Percentiles rank a stretch among this genome's conserved stretches.
phyloP scores from a whole-genome alignment of 2,329 filamentous ascomycete species.

The Alternaria gaisen region DNA sequence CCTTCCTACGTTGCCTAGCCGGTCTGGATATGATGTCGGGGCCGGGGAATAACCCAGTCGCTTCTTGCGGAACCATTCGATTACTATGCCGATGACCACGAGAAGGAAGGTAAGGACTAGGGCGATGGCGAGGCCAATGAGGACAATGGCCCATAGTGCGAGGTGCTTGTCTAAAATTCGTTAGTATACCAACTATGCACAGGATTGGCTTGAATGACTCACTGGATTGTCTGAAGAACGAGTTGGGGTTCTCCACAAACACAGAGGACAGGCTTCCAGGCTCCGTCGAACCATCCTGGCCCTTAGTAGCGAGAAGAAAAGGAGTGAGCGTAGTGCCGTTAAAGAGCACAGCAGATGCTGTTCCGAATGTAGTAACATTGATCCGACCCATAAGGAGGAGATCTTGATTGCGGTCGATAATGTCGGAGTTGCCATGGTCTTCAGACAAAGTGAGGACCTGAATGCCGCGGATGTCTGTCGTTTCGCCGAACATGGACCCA shows the following conservation, averaged over 20 bases:
- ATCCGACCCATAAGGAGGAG: slow-evolving; percentile 88
- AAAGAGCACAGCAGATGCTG: slow-evolving; percentile 85
- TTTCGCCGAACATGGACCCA: slow-evolving; percentile 63
- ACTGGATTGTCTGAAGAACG: slow-evolving; percentile 75
- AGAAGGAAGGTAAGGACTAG: slow-evolving; percentile 80
- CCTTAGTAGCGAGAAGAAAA: slow-evolving; percentile 78
- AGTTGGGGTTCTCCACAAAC: slow-evolving; percentile 79
- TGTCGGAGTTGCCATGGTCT: slow-evolving; percentile 69
- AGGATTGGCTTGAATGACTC: slow-evolving; percentile 49
- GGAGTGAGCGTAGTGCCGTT: slow-evolving; percentile 82
- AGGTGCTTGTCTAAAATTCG: slow-evolving; percentile 62
- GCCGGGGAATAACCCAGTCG: slow-evolving; percentile 83
- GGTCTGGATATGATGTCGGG: slow-evolving; percentile 64
- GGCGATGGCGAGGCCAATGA: slow-evolving; percentile 81
- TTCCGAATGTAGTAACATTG: slow-evolving; percentile 76
- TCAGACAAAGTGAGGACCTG: slow-evolving; percentile 80
- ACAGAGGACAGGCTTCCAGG: slow-evolving; percentile 80
- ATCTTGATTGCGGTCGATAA: slow-evolving; percentile 73
- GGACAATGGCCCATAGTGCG: slow-evolving; percentile 78
- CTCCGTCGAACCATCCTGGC: slow-evolving; percentile 60
- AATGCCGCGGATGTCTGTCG: slow-evolving; percentile 77
- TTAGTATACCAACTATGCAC: slow-evolving; percentile 16
- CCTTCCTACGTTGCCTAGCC: slow-evolving; percentile 58
- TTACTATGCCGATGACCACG: slow-evolving; percentile 75
- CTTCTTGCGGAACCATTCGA: slow-evolving; percentile 79